Conservation (phyloP, 306 rosid genomes). For the Cyamopsis tetragonoloba region DNA sequence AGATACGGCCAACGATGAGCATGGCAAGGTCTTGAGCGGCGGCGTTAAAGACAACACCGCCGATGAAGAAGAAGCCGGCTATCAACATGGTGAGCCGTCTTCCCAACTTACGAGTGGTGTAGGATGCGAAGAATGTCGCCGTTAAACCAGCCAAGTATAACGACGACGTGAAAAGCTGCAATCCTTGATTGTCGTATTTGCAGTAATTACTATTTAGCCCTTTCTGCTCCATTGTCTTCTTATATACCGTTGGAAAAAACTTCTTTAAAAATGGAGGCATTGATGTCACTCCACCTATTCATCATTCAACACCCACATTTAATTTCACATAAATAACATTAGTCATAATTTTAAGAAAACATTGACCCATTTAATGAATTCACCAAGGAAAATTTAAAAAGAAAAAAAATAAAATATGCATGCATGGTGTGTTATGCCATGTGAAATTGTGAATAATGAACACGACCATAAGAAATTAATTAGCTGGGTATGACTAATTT, state of each 20-base stretch:
- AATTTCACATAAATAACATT: neutral
- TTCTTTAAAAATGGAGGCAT: slow-evolving; percentile 56
- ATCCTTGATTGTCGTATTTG: slow-evolving; percentile 59
- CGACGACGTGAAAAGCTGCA: slow-evolving; percentile 74
- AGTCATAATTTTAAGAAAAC: too few species aligned
- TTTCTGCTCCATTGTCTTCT: slow-evolving; percentile 29
- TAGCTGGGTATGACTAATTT: too few species aligned
- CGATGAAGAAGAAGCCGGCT: slow-evolving; percentile 59
- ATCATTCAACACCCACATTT: neutral
- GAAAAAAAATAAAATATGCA: too few species aligned
- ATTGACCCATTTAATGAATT: too few species aligned
- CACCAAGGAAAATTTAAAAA: too few species aligned
- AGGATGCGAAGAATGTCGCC: slow-evolving; percentile 61
- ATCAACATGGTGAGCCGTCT: slow-evolving; percentile 65
- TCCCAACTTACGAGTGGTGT: slow-evolving; percentile 56
- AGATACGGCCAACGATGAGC: slow-evolving; percentile 61
- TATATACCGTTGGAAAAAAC: slow-evolving; percentile 58
- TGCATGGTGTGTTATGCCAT: too few species aligned
- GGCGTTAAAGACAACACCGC: slow-evolving; percentile 46
- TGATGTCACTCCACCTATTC: slow-evolving; percentile 74
- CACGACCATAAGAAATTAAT: too few species aligned
- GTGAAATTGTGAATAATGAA: too few species aligned
- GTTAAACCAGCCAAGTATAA: slow-evolving; percentile 66
- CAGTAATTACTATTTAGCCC: slow-evolving; percentile 50
- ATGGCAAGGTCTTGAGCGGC: slow-evolving; percentile 52